Base-by-base conservation (phyloP, 352 stramenopile genomes). In the Pythium insidiosum region DNA sequence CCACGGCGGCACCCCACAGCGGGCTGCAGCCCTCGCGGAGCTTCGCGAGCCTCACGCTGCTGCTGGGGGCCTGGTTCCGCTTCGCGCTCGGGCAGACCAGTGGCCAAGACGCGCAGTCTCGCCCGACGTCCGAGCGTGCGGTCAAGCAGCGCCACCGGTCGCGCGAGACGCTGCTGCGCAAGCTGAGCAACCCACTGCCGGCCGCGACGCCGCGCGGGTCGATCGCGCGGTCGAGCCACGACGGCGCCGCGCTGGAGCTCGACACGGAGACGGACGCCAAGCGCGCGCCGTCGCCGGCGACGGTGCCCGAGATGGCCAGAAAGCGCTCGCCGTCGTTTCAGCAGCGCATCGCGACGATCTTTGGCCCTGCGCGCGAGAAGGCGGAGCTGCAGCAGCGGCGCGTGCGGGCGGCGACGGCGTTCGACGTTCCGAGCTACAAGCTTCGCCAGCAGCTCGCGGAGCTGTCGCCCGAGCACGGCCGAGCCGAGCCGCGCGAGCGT, bases 401-500 rank as follows among this genome's bases (percentile, higher is more conserved):
- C n/a, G n/a, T n/a, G n/a, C n/a, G n/a, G n/a, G n/a, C 70, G 0
- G 55, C 51, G n/a, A 49, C 57, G 19, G 54, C 73, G n/a, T 88
- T 88, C 34, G 62, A 74, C 4, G 53, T 63, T 13, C 68, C 72
- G 3, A 76, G 64, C 20, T 89, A 89, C 66, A 52, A 60, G 24
- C 55, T 61, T 4, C 69, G 68, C 11, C 60, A 82, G 10, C 63
- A 70, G 2, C 61, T 89, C 21, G 73, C 77, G 0, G 73, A 55
- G 20, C 34, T 84, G 0, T 75, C 74, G 6, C 62, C 66, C 7
- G 66, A 76, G 33, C 55, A 79, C 24, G 66, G 74, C n/a, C 7
- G 81, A 88, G 34, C 74, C 87, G 28, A 65, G 73, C 2, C 67
- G 68, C 10, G 66, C 70, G 2, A 78, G 70, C 9, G 65, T 81